A percentile compares a stretch with the other conserved stretches of the same genome.
phyloP scores from a whole-genome alignment of 164 flowering plant species.

The Dillenia suffruticosa region DNA sequence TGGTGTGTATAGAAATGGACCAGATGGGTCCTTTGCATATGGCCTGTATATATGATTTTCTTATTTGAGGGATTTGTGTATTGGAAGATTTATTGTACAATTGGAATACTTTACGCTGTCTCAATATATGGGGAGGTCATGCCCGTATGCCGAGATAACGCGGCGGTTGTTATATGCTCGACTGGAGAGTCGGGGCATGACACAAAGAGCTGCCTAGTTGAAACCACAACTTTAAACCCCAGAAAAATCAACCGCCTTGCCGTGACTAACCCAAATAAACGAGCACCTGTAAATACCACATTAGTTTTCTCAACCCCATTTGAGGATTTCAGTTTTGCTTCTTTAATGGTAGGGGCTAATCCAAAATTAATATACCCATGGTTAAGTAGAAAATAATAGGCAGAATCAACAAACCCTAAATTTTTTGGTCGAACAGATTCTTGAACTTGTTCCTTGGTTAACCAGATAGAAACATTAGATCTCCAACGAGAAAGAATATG shows the following conservation, averaged over 20 bases:
- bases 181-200: too few relatives aligned
- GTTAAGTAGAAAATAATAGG: constrained; percentile 59
- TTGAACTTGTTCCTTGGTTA: constrained; percentile 62
- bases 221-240: constrained; percentile 79
- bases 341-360: constrained; percentile 57
- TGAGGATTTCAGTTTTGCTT: constrained; percentile 23
- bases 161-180: too few relatives aligned
- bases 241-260: constrained; percentile 68
- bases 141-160: too few relatives aligned
- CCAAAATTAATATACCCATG: constrained; percentile 96
- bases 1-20: too few relatives aligned
- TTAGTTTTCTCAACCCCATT: constrained; percentile 31
- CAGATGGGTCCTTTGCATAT: too few relatives aligned
- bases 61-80: too few relatives aligned
- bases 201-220: too few relatives aligned
- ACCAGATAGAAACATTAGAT: constrained; percentile 64
- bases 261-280: constrained; percentile 78
- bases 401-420: constrained; percentile 49
- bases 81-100: too few relatives aligned
- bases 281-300: constrained; percentile 83
- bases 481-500: constrained; percentile 89
- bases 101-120: too few relatives aligned
- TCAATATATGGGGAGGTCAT: too few relatives aligned
- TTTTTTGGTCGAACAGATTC: constrained; percentile 77
- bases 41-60: too few relatives aligned